Evolutionary conservation across 2,329 filamentous ascomycete genomes (phyloP).

Genomic region (Exophiala sp.): DNA sequence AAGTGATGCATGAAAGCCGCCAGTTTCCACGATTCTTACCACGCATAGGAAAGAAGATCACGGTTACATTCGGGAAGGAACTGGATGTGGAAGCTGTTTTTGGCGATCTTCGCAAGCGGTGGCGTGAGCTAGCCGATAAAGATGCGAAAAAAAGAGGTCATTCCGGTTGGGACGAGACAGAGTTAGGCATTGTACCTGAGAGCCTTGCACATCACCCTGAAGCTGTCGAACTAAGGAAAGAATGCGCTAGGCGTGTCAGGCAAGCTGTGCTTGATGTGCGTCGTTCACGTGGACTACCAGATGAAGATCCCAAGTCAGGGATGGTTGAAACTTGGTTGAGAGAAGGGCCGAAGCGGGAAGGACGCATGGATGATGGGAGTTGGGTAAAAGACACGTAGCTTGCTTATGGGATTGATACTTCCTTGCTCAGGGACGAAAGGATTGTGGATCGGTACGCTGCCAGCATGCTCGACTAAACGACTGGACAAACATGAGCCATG

Average conservation of each 20-base stretch:
- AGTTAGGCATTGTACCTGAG: constrained; percentile 56
- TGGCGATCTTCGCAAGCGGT: constrained; percentile 67
- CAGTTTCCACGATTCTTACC: constrained; percentile 75
- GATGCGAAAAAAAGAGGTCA: constrained; percentile 20
- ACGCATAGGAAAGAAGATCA: constrained; percentile 62
- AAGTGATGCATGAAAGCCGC: constrained; percentile 80
- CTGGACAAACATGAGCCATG: too few relatives aligned
- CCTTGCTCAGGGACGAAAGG: too few relatives aligned
- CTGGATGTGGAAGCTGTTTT: constrained; percentile 69
- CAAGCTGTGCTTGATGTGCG: constrained; percentile 75
- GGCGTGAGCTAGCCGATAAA: constrained; percentile 56
- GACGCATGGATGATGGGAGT: constrained; percentile 53
- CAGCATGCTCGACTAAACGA: too few relatives aligned
- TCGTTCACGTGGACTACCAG: constrained; percentile 63
- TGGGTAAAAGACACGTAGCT: constrained; percentile 52
- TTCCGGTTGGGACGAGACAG: constrained; percentile 25
- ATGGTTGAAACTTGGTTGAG: constrained; percentile 73
- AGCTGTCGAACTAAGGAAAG: constrained; percentile 67
- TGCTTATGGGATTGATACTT: neutral
- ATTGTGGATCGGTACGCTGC: too few relatives aligned
- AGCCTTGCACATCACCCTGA: constrained; percentile 64
- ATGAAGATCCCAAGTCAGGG: constrained; percentile 71
- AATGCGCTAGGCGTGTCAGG: constrained; percentile 72
- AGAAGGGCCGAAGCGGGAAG: constrained; percentile 50
- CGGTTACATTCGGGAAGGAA: constrained; percentile 70